phyloP scores from a whole-genome alignment of 2,329 filamentous ascomycete species.

The Verticillium nubilum region DNA sequence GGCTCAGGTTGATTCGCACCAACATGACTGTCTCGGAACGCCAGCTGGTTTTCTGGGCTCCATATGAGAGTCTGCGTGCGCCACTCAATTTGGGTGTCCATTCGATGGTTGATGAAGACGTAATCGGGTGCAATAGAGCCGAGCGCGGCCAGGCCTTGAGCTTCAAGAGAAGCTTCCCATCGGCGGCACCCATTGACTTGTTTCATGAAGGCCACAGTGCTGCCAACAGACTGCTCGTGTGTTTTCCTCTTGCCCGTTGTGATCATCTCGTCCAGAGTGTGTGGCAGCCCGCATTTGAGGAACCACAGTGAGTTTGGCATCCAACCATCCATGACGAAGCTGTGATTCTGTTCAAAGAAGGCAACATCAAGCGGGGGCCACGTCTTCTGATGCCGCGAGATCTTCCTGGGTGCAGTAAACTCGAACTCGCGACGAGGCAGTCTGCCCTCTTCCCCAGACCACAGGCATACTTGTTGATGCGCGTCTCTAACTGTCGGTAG shows the following conservation, averaged over 20 bases:
- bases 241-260: conserved; percentile 2
- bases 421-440: neutral
- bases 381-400: conserved; percentile 10
- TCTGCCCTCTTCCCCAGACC: neutral
- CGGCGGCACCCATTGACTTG: conserved; percentile 33
- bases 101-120: conserved; percentile 28
- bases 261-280: conserved; percentile 23
- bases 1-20: neutral
- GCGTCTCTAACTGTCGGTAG: neutral
- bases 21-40: neutral
- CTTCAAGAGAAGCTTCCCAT: conserved; percentile 38
- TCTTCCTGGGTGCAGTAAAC: neutral
- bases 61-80: neutral
- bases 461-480: neutral
- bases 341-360: conserved; percentile 31
- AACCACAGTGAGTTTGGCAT: conserved; percentile 34
- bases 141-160: conserved; percentile 23
- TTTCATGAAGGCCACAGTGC: conserved; percentile 19
- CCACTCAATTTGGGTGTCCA: neutral
- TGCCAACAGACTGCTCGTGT: neutral
- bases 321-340: conserved; percentile 37
- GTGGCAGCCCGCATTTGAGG: conserved; percentile 24
- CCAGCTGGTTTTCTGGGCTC: neutral
- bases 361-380: conserved; percentile 25
- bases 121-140: conserved; percentile 28